These are phyloP conservation scores for Phalaenopsis aphrodite DNA, from an alignment of 106 monocot genomes.

Conservation along the genomic window DNA sequence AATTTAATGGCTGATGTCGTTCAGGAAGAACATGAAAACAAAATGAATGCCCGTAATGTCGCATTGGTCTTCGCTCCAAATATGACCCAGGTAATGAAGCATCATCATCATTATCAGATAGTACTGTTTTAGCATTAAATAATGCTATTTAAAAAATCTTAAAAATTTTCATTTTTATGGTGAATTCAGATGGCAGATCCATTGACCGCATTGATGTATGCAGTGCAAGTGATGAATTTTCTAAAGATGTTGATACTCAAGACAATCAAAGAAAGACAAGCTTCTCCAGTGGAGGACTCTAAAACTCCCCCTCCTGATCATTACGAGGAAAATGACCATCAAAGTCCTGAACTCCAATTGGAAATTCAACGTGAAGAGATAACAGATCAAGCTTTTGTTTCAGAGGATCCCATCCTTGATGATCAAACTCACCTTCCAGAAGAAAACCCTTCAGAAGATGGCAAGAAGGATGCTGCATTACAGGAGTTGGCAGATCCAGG, in stretches of 20 bases:
- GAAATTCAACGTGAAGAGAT: constrained; percentile 21
- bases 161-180: not conserved
- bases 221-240: constrained; percentile 97
- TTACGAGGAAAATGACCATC: constrained; percentile 44
- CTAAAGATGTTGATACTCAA: constrained; percentile 68
- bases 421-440: constrained; percentile 1
- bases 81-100: constrained; percentile 58
- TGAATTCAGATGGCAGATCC: constrained; percentile 79
- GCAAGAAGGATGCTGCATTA: not conserved
- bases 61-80: constrained; percentile 87
- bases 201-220: constrained; percentile 88
- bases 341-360: constrained; percentile 28
- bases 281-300: constrained; percentile 19
- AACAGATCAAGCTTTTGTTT: constrained; percentile 17
- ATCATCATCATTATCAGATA: not conserved
- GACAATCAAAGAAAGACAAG: constrained; percentile 59
- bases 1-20: constrained; percentile 85
- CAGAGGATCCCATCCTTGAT: constrained; percentile 13
- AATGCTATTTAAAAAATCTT: not conserved
- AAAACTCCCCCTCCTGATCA: constrained; percentile 24
- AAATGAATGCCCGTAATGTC: constrained; percentile 76
- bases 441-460: constrained; percentile 14
- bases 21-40: constrained; percentile 54
- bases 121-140: not conserved
- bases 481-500: not conserved